Evolutionary conservation across 495 filamentous ascomycete species (phyloP).

Genomic region (Trichoderma virens): DNA sequence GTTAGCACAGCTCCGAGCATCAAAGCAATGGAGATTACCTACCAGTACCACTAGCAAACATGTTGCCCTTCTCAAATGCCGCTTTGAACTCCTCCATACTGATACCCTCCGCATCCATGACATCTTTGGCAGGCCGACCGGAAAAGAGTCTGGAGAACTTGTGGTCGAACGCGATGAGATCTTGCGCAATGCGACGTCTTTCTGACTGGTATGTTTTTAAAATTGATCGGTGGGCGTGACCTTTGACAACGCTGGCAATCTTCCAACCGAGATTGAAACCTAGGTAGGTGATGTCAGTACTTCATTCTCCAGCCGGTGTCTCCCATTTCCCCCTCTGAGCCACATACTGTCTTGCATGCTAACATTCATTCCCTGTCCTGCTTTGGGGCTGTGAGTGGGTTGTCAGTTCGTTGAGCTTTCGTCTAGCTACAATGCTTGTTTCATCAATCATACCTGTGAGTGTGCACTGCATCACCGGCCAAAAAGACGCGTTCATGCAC

Average conservation of each 20-base stretch:
- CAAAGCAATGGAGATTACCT: neutral
- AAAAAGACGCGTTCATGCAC: conserved; percentile 42
- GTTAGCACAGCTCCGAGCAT: no score
- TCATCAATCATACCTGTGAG: conserved; percentile 60
- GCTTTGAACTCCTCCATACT: conserved; percentile 40
- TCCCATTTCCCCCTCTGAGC: no score
- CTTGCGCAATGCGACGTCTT: conserved; percentile 50
- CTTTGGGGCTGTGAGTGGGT: conserved; percentile 44
- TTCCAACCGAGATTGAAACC: conserved; percentile 74
- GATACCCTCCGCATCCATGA: conserved; percentile 36
- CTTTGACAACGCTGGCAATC: conserved; percentile 52
- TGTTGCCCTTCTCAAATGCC: conserved; percentile 30
- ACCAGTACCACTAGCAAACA: conserved; percentile 13
- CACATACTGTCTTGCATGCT: conserved; percentile 53
- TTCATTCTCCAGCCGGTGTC: no score
- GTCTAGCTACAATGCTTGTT: no score
- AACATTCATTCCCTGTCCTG: conserved; percentile 68
- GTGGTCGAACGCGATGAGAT: conserved; percentile 60
- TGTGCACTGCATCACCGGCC: conserved; percentile 66
- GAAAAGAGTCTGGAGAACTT: conserved; percentile 45
- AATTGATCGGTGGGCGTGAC: conserved; percentile 41
- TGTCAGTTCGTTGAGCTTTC: no score
- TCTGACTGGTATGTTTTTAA: conserved; percentile 58
- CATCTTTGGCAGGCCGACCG: conserved; percentile 35
- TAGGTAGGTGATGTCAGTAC: no score